Evolutionary conservation across 2,329 filamentous ascomycete genomes (phyloP).

Genomic region (Arthrobotrys musiformis): DNA sequence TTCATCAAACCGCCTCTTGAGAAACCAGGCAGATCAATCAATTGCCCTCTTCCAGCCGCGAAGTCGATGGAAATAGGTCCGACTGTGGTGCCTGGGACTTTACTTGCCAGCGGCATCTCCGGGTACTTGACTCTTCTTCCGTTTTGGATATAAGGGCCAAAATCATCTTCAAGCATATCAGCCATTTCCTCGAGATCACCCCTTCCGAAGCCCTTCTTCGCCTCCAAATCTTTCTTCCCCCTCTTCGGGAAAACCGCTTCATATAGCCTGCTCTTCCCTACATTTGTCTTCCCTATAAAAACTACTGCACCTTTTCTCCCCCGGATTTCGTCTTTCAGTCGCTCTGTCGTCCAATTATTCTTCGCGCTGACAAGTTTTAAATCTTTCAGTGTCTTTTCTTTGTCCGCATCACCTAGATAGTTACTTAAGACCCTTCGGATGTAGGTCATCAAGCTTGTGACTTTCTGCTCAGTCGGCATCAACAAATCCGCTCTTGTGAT

Average conservation of each 20-base stretch:
- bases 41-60: conserved; percentile 77
- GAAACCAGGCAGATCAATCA: conserved; percentile 84
- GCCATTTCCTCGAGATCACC: conserved; percentile 56
- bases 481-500: conserved; percentile 89
- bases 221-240: conserved; percentile 63
- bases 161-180: conserved; percentile 50
- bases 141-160: conserved; percentile 60
- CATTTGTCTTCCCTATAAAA: conserved; percentile 98
- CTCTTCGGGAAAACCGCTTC: conserved; percentile 86
- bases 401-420: conserved; percentile 66
- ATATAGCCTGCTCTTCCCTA: conserved; percentile 94
- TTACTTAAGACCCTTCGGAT: conserved; percentile 80
- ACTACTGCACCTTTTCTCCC: conserved; percentile 85
- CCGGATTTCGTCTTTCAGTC: conserved; percentile 87
- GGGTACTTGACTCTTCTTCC: conserved; percentile 80
- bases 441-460: conserved; percentile 87
- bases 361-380: conserved; percentile 76
- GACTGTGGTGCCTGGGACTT: conserved; percentile 90
- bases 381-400: conserved; percentile 47
- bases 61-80: conserved; percentile 94
- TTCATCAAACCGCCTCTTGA: conserved; percentile 53
- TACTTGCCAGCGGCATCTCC: conserved; percentile 84
- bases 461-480: conserved; percentile 82
- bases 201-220: conserved; percentile 17
- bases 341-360: conserved; percentile 88